phyloP scores from a whole-genome alignment of 1,284 basidiomycete species.

The Ustilago bromivora region DNA sequence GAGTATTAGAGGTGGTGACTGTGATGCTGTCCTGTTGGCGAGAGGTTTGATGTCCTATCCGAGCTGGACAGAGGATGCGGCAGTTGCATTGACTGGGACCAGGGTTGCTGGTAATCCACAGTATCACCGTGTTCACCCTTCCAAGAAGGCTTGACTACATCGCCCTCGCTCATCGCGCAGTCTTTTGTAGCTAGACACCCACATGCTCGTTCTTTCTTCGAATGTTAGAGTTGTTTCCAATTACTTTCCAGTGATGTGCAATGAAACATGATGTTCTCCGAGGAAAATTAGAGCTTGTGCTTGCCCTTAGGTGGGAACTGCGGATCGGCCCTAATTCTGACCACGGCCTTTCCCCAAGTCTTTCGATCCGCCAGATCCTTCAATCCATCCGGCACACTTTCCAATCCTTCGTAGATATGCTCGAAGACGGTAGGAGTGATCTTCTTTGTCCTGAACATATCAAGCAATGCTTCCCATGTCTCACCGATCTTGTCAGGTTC shows the following conservation, averaged over 20 bases:
- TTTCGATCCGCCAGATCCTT: constrained; percentile 77
- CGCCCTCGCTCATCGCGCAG: background rate
- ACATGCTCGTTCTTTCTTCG: background rate
- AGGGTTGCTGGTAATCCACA: constrained; percentile 53
- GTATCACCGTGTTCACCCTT: constrained; percentile 54
- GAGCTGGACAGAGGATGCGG: constrained; percentile 57
- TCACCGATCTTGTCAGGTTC: constrained; percentile 77
- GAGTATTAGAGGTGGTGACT: constrained; percentile 46
- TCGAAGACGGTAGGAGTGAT: constrained; percentile 81
- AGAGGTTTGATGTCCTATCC: constrained; percentile 60
- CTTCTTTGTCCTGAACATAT: constrained; percentile 78
- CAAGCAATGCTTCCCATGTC: constrained; percentile 82
- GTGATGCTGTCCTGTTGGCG: constrained; percentile 58
- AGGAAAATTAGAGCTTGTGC: constrained; percentile 40
- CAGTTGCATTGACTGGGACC: constrained; percentile 43
- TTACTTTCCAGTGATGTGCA: background rate
- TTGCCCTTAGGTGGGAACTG: constrained; percentile 52
- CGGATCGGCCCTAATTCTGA: constrained; percentile 73
- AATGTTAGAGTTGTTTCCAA: background rate
- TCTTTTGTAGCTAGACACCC: background rate
- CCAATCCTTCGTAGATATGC: constrained; percentile 79
- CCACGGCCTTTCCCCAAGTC: constrained; percentile 92
- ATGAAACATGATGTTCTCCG: background rate
- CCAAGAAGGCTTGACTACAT: constrained; percentile 24
- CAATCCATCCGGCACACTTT: constrained; percentile 75